phyloP scores from a whole-genome alignment of 1,139 yeast genomes.

The Suhomyces chickasaworum region DNA sequence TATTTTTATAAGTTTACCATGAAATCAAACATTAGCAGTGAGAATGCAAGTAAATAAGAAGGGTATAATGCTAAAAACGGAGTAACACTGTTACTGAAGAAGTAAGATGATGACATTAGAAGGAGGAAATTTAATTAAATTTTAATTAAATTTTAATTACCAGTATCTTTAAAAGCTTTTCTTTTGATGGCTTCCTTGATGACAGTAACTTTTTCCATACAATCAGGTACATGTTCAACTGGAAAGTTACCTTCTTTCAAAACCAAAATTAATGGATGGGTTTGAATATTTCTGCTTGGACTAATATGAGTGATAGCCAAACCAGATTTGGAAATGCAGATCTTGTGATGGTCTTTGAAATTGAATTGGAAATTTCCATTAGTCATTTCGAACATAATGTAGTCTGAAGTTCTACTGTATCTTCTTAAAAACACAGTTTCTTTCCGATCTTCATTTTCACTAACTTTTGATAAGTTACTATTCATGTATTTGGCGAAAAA shows the following conservation, averaged over 20 bases:
- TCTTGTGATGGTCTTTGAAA: conserved; percentile 91
- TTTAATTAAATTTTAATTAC: too few species aligned
- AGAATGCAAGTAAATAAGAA: conserved; percentile 11
- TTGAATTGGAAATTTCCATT: conserved; percentile 93
- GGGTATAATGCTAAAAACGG: conserved; percentile 12
- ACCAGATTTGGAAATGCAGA: conserved; percentile 77
- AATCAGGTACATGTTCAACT: conserved; percentile 53
- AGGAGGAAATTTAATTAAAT: too few species aligned
- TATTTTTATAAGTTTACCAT: conserved; percentile 5
- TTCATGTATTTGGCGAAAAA: conserved; percentile 85
- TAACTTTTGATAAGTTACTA: conserved; percentile 74
- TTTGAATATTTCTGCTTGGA: conserved; percentile 71
- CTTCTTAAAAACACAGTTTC: conserved; percentile 77
- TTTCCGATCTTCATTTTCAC: conserved; percentile 57
- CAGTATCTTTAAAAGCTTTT: conserved; percentile 39
- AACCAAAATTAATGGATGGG: conserved; percentile 63
- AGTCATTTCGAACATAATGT: conserved; percentile 90
- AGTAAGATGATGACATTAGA: conserved; percentile 9
- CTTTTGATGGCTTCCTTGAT: conserved; percentile 46
- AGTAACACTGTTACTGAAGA: conserved; percentile 13
- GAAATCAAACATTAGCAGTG: conserved; percentile 13
- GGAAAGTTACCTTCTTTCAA: conserved; percentile 67
- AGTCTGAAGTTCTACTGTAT: conserved; percentile 74
- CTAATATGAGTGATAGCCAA: conserved; percentile 79
- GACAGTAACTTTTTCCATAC: conserved; percentile 41